Percentiles rank a stretch among this genome's conserved stretches.
Conservation (phyloP, 2,329 filamentous ascomycete species). For the Colletotrichum sublineola region DNA sequence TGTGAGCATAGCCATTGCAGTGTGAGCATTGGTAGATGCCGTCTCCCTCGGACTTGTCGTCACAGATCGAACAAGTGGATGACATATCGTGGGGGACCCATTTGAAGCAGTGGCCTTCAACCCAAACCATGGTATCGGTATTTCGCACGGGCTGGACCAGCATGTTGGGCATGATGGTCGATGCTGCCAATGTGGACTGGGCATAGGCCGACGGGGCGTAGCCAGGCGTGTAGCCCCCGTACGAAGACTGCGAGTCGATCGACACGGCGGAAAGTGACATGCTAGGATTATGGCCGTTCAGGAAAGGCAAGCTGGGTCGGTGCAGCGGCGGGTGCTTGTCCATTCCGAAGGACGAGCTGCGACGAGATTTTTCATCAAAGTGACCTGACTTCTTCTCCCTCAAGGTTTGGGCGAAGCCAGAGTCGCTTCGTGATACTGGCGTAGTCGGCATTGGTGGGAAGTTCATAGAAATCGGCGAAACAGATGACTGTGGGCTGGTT, state of each 20-base stretch:
- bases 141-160: constrained; percentile 83
- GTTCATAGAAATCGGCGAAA: constrained; percentile 82
- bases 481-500: constrained; percentile 72
- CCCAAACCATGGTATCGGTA: constrained; percentile 84
- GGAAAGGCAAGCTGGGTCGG: constrained; percentile 80
- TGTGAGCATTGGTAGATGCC: constrained; percentile 81
- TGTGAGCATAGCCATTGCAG: constrained; percentile 70
- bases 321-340: constrained; percentile 77
- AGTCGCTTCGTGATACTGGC: constrained; percentile 89
- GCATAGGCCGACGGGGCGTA: constrained; percentile 89
- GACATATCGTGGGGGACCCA: constrained; percentile 71
- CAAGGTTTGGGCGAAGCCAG: constrained; percentile 88
- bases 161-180: constrained; percentile 89
- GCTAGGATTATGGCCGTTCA: constrained; percentile 73
- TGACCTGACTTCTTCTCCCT: constrained; percentile 95
- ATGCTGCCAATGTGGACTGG: constrained; percentile 86
- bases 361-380: constrained; percentile 84
- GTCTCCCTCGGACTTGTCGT: constrained; percentile 79
- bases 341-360: constrained; percentile 93
- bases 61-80: constrained; percentile 79
- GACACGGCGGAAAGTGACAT: constrained; percentile 72
- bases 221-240: constrained; percentile 68
- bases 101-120: constrained; percentile 85
- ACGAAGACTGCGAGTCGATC: constrained; percentile 77
- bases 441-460: constrained; percentile 84